Evolutionary conservation across 192 early-diverging fungal species (phyloP).

Genomic region (Coemansia asiatica): DNA sequence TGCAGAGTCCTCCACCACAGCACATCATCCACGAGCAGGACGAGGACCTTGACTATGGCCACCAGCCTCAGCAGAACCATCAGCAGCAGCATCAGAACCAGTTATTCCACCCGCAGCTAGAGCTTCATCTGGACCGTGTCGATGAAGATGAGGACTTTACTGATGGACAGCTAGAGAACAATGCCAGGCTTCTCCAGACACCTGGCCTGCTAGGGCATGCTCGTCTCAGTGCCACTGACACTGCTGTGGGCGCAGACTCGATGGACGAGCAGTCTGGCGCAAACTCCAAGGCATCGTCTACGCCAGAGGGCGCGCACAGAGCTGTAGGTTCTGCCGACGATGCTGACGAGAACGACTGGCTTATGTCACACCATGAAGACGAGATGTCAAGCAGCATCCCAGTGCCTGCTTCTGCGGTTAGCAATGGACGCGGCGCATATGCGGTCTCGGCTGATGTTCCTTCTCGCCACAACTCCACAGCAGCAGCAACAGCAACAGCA

Average conservation of each 20-base stretch:
- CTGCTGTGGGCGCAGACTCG: slow-evolving; percentile 46
- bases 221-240: slow-evolving; percentile 29
- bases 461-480: slow-evolving; percentile 15
- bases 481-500: not conserved
- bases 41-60: not conserved
- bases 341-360: slow-evolving; percentile 38
- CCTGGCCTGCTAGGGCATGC: slow-evolving; percentile 12
- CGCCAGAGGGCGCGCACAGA: slow-evolving; percentile 14
- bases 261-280: slow-evolving; percentile 26
- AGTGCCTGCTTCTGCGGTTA: not conserved
- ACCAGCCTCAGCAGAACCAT: slow-evolving; percentile 8
- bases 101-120: not conserved
- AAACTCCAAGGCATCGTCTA: slow-evolving; percentile 30
- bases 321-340: slow-evolving; percentile 21
- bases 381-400: not conserved
- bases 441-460: slow-evolving; percentile 14
- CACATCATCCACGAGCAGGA: slow-evolving; percentile 2
- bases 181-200: slow-evolving; percentile 5
- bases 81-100: slow-evolving; percentile 16
- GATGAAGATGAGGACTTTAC: slow-evolving; percentile 8
- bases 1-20: slow-evolving; percentile 15
- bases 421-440: slow-evolving; percentile 19
- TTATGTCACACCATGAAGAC: slow-evolving; percentile 20
- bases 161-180: not conserved
- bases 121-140: slow-evolving; percentile 1